Conservation (phyloP, 371 early-diverging fungal species). For the Nosema muscidifuracis region DNA sequence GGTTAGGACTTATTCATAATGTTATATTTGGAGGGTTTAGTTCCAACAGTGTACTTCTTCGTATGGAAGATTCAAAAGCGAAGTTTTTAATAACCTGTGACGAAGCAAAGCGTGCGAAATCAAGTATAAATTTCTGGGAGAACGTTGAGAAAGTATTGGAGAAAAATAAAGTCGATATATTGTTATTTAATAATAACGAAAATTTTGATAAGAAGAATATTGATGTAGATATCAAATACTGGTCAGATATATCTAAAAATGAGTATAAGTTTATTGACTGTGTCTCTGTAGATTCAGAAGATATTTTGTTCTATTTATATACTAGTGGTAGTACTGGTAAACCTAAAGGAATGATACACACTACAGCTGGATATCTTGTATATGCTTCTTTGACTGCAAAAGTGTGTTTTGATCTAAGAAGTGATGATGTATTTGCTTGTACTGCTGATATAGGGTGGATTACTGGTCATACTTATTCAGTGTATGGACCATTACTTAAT, state of each 20-base stretch:
- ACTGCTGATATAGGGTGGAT: slow-evolving; percentile 69
- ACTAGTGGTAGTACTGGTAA: slow-evolving; percentile 85
- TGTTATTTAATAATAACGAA: not conserved
- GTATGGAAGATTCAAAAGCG: slow-evolving; percentile 84
- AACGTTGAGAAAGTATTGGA: slow-evolving; percentile 69
- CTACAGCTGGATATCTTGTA: slow-evolving; percentile 83
- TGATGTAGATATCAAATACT: not conserved
- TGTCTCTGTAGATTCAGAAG: slow-evolving; percentile 71
- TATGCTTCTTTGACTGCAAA: slow-evolving; percentile 73
- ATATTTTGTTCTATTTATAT: slow-evolving; percentile 82
- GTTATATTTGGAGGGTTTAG: slow-evolving; percentile 89
- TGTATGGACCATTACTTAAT: slow-evolving; percentile 77
- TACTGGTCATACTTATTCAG: slow-evolving; percentile 78
- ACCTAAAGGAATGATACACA: slow-evolving; percentile 93
- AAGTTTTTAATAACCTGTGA: slow-evolving; percentile 80
- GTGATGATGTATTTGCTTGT: slow-evolving; percentile 70
- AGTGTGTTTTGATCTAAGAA: slow-evolving; percentile 68
- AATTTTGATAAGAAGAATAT: not conserved
- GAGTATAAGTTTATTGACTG: slow-evolving; percentile 70
- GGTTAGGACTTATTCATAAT: slow-evolving; percentile 80
- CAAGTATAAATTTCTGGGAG: slow-evolving; percentile 77
- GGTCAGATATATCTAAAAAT: slow-evolving; percentile 24
- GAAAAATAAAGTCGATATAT: not conserved
- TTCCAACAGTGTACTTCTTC: slow-evolving; percentile 74
- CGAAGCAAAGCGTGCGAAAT: slow-evolving; percentile 77